Conservation (phyloP, 106 monocot species). For the Dendrobium officinale region DNA sequence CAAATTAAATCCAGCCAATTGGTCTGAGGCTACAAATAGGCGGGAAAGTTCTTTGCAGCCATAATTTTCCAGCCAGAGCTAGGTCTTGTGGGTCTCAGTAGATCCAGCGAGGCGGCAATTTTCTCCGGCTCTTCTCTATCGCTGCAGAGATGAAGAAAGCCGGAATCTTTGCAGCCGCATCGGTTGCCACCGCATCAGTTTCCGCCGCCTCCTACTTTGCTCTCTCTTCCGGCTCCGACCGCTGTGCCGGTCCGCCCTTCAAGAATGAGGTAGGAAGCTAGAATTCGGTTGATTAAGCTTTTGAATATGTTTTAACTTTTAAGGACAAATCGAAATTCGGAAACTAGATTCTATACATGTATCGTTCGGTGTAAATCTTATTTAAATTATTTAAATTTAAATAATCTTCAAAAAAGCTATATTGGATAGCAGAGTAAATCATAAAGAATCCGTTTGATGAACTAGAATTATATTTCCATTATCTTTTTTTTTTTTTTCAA, state of each 20-base stretch:
- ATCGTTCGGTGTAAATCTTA: no score
- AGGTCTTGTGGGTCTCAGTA: neutral
- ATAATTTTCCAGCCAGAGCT: neutral
- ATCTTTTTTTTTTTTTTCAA: no score
- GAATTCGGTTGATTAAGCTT: neutral
- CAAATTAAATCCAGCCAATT: conserved; percentile 5
- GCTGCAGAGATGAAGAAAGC: conserved; percentile 27
- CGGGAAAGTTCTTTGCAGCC: neutral
- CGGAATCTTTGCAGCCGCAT: conserved; percentile 16
- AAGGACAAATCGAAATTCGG: no score
- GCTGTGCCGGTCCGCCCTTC: neutral
- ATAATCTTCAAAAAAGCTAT: no score
- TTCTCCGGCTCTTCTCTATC: neutral
- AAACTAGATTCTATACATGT: no score
- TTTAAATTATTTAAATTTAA: no score
- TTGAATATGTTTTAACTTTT: no score
- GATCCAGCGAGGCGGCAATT: neutral
- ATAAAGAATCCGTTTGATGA: no score
- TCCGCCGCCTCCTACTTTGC: conserved; percentile 7
- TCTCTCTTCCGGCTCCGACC: neutral
- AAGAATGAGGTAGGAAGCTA: neutral
- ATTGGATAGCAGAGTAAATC: no score
- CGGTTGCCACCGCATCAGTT: conserved; percentile 5
- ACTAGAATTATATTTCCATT: no score
- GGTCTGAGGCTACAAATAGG: conserved; percentile 3